These are phyloP conservation scores for Akanthomyces lecanii DNA, from an alignment of 2,329 filamentous ascomycete species.

Conservation along the genomic window DNA sequence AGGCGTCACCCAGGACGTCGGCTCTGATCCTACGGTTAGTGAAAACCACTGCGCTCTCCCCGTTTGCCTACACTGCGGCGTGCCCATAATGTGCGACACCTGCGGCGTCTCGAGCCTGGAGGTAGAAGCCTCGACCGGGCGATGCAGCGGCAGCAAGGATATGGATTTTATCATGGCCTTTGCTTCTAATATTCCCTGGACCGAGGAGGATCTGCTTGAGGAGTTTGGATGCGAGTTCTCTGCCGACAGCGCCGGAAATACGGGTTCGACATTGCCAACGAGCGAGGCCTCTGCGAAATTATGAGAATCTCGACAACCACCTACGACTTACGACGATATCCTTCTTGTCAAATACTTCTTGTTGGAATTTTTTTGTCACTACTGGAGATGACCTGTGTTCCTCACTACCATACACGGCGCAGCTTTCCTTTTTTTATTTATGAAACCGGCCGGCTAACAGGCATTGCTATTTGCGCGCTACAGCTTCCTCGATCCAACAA, in stretches of 20 bases:
- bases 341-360: not conserved
- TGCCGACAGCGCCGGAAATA: not conserved
- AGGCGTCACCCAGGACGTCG: constrained; percentile 95
- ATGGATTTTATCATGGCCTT: constrained; percentile 17
- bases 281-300: not conserved
- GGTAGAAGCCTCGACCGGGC: constrained; percentile 13
- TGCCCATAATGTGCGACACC: constrained; percentile 38
- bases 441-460: constrained; percentile 41
- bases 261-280: not conserved
- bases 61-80: constrained; percentile 45
- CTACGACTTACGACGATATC: not conserved
- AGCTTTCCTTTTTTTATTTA: constrained; percentile 16
- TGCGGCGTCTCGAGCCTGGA: constrained; percentile 32
- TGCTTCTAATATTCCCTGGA: constrained; percentile 19
- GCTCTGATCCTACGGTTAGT: constrained; percentile 98
- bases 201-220: constrained; percentile 31
- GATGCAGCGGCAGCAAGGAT: constrained; percentile 25
- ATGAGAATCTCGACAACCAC: not conserved
- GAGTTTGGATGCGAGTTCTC: constrained; percentile 23
- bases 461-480: constrained; percentile 31
- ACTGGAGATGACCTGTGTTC: not conserved
- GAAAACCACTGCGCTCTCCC: constrained; percentile 32
- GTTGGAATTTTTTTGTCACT: not conserved
- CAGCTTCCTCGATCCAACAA: constrained; percentile 90
- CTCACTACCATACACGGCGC: not conserved